Conservation (phyloP, 2,329 filamentous ascomycete genomes). For the Neurospora sp. region DNA sequence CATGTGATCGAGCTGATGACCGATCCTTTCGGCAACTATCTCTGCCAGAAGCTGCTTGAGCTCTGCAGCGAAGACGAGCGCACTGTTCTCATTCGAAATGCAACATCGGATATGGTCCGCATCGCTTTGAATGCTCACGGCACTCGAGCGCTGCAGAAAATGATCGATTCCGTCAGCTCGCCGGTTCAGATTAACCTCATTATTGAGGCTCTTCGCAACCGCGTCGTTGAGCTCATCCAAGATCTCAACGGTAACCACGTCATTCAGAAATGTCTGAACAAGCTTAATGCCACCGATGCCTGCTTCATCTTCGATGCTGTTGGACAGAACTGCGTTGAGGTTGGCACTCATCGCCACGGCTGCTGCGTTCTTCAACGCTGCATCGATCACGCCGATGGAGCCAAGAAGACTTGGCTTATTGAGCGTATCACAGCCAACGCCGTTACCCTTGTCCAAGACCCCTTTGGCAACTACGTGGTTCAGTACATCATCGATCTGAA, state of each 20-base stretch:
- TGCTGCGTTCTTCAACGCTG: conserved; percentile 97
- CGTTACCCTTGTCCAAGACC: conserved; percentile 85
- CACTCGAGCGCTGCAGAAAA: conserved; percentile 93
- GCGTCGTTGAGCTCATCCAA: conserved; percentile 90
- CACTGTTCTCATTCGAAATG: conserved; percentile 84
- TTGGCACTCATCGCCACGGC: conserved; percentile 93
- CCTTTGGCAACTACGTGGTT: conserved; percentile 97
- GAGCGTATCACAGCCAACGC: conserved; percentile 79
- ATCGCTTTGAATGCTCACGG: conserved; percentile 97
- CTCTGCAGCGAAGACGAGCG: conserved; percentile 93
- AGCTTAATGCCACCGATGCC: conserved; percentile 72
- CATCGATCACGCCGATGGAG: conserved; percentile 89
- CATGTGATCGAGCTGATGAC: conserved; percentile 98
- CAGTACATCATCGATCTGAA: conserved; percentile 97
- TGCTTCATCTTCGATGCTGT: conserved; percentile 98
- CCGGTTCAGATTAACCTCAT: conserved; percentile 78
- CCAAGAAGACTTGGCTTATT: conserved; percentile 82
- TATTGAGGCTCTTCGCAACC: conserved; percentile 69
- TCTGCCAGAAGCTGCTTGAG: conserved; percentile 96
- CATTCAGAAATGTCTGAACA: conserved; percentile 98
- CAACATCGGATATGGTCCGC: conserved; percentile 75
- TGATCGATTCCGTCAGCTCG: conserved; percentile 95
- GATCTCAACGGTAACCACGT: conserved; percentile 98
- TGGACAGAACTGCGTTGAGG: conserved; percentile 73
- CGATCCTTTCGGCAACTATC: conserved; percentile 97